These are phyloP conservation scores for Rubia peregrina DNA, from an alignment of 305 asterid species.

Conservation along the genomic window DNA sequence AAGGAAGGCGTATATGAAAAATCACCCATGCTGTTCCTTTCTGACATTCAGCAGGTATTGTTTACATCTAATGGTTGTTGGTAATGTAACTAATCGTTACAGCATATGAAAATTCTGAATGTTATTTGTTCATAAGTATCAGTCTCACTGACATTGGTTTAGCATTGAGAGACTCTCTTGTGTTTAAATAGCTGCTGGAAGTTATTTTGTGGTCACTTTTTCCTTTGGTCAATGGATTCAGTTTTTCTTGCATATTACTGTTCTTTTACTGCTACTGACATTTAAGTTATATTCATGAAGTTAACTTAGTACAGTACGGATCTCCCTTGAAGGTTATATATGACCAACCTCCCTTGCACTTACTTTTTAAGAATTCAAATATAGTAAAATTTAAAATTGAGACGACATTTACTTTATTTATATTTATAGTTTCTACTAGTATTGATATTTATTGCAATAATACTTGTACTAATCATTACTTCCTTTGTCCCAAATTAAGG, in stretches of 20 bases:
- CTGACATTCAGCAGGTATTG: slow-evolving; percentile 73
- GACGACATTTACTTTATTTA: background rate
- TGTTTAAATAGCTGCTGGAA: background rate
- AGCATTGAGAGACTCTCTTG: background rate
- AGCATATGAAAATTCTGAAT: background rate
- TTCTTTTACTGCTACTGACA: background rate
- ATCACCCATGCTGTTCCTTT: slow-evolving; percentile 54
- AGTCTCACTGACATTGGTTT: background rate
- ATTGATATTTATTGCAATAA: background rate
- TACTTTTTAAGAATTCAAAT: background rate
- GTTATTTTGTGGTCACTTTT: background rate
- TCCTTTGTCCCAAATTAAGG: too few species aligned
- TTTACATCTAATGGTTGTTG: slow-evolving; percentile 17
- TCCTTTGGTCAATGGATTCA: background rate
- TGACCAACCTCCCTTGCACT: background rate
- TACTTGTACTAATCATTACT: background rate
- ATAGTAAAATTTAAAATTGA: background rate
- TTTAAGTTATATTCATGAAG: background rate
- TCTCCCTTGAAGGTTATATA: background rate
- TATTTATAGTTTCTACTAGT: background rate
- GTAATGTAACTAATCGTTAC: background rate
- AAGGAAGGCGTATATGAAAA: slow-evolving; percentile 65
- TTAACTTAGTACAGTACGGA: background rate
- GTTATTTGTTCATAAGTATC: background rate
- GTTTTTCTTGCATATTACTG: background rate